A percentile compares a stretch with the other conserved stretches of the same genome.
Evolutionary conservation across 2,329 filamentous ascomycete genomes (phyloP).

Genomic region (Zymoseptoria tritici): DNA sequence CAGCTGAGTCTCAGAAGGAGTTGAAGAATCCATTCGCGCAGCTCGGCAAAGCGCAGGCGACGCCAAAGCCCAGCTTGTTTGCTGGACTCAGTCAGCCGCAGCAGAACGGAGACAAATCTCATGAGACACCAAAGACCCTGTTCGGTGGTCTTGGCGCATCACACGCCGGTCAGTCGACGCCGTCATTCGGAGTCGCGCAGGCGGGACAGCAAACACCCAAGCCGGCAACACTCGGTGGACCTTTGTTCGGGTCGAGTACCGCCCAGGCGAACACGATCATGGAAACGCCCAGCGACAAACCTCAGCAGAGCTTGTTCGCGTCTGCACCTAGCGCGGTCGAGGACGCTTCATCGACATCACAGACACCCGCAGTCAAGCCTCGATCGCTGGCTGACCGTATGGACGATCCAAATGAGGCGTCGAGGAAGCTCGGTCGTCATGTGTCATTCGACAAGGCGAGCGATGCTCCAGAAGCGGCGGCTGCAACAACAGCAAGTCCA

Average conservation of each 20-base stretch:
- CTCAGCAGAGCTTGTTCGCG: slow-evolving; percentile 15
- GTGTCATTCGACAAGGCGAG: slow-evolving; percentile 6
- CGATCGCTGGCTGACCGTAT: slow-evolving; percentile 15
- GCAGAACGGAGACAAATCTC: slow-evolving; percentile 1
- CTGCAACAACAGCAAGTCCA: background rate
- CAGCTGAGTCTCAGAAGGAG: background rate
- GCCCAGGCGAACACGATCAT: slow-evolving; percentile 22
- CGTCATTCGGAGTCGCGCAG: slow-evolving; percentile 3
- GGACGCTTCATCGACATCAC: slow-evolving; percentile 5
- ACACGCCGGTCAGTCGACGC: slow-evolving; percentile 1
- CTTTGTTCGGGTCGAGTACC: slow-evolving; percentile 6
- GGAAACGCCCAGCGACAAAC: slow-evolving; percentile 19
- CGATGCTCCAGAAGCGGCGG: slow-evolving; percentile 2
- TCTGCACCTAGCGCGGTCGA: background rate
- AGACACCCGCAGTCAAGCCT: slow-evolving; percentile 6
- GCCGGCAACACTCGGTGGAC: background rate
- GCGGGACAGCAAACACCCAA: background rate
- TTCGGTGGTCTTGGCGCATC: slow-evolving; percentile 5
- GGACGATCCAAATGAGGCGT: slow-evolving; percentile 1
- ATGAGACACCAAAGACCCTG: slow-evolving; percentile 1
- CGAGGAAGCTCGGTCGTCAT: background rate
- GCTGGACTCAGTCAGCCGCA: slow-evolving; percentile 1
- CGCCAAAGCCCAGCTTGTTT: slow-evolving; percentile 4
- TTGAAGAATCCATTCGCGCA: background rate
- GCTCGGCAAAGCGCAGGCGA: background rate